Evolutionary conservation across 495 filamentous ascomycete genomes (phyloP).

Genomic region (Trichocladium uniseriatum): DNA sequence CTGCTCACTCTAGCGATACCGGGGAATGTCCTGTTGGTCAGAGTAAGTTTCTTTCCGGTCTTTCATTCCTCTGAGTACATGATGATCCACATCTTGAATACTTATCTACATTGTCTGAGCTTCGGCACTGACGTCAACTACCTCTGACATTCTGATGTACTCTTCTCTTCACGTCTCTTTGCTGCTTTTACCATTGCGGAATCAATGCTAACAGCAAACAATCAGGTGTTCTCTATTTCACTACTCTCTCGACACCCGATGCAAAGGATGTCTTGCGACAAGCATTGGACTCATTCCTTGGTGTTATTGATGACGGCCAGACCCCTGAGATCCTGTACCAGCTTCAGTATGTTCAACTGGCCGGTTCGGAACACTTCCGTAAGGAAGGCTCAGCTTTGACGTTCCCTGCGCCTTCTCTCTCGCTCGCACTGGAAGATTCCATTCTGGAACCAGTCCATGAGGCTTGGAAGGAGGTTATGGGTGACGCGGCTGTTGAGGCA

Average conservation of each 20-base stretch:
- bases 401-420: conserved; percentile 48
- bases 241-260: conserved; percentile 36
- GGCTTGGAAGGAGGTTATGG: conserved; percentile 55
- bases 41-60: conserved; percentile 53
- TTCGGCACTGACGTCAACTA: conserved; percentile 72
- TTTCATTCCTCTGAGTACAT: conserved; percentile 28
- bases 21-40: conserved; percentile 80
- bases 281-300: conserved; percentile 49
- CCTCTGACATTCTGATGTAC: conserved; percentile 82
- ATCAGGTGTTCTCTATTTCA: conserved; percentile 63
- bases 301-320: conserved; percentile 25
- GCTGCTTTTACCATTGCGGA: conserved; percentile 8
- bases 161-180: conserved; percentile 21
- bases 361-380: conserved; percentile 17
- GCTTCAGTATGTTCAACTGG: conserved; percentile 51
- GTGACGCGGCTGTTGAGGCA: conserved; percentile 36
- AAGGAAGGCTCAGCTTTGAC: conserved; percentile 26
- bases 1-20: conserved; percentile 74
- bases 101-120: conserved; percentile 99
- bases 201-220: conserved; percentile 38
- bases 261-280: conserved; percentile 38
- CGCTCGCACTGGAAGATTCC: conserved; percentile 61
- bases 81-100: conserved; percentile 81
- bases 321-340: conserved; percentile 46
- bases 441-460: conserved; percentile 50